Conservation (phyloP, 176 grass and related monocot genomes). For the Tillandsia fasciculata region DNA sequence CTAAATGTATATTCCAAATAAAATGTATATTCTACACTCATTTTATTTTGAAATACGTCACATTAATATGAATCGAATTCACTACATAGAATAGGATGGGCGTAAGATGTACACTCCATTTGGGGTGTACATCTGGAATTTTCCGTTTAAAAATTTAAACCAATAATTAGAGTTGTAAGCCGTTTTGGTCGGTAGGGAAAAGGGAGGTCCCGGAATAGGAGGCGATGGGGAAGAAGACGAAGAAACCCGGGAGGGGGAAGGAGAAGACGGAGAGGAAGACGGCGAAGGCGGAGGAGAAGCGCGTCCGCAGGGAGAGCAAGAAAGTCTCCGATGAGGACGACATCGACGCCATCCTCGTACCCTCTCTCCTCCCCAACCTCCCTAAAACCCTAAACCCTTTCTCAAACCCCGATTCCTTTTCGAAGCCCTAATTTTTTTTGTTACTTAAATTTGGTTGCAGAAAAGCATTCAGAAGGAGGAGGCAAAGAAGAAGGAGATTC, state of each 20-base stretch:
- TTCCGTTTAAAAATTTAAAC: no score
- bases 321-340: conserved; percentile 84
- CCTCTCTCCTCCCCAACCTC: background rate
- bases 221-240: conserved; percentile 87
- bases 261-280: conserved; percentile 94
- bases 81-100: no score
- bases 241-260: conserved; percentile 87
- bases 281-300: conserved; percentile 82
- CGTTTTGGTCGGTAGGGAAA: background rate
- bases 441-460: conserved; percentile 25
- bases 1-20: no score
- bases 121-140: no score
- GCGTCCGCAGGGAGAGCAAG: conserved; percentile 54
- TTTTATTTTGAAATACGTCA: no score
- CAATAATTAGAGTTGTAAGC: no score
- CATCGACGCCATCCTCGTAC: conserved; percentile 88
- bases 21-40: no score
- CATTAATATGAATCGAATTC: no score
- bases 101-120: no score
- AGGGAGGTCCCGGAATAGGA: conserved; percentile 1
- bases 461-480: conserved; percentile 89
- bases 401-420: background rate
- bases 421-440: conserved; percentile 1
- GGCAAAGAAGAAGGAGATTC: conserved; percentile 96
- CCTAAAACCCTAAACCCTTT: background rate